Evolutionary conservation across 2,329 filamentous ascomycete species (phyloP).

Genomic region (Phialemonium atrogriseum): DNA sequence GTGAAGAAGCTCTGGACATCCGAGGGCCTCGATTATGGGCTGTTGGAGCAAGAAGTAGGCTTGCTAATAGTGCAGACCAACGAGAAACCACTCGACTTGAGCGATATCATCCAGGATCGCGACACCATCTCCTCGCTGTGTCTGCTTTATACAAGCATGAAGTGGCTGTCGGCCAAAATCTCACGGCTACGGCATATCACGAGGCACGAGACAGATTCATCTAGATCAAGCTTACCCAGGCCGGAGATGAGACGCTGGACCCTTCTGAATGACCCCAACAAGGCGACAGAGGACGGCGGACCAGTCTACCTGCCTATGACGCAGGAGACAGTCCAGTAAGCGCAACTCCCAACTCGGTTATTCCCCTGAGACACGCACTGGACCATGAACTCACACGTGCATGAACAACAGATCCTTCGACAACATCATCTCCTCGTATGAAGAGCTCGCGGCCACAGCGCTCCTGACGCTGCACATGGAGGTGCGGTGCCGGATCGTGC

Average conservation of each 20-base stretch:
- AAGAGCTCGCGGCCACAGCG: constrained; percentile 68
- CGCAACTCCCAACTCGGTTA: background rate
- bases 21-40: constrained; percentile 39
- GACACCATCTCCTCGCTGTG: constrained; percentile 81
- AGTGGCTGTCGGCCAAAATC: constrained; percentile 86
- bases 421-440: constrained; percentile 73
- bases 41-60: constrained; percentile 56
- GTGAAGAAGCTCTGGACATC: constrained; percentile 59
- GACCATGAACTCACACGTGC: too few species aligned
- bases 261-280: constrained; percentile 57
- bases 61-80: constrained; percentile 49
- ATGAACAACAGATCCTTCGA: constrained; percentile 85
- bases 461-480: constrained; percentile 85
- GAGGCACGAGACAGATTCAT: constrained; percentile 59
- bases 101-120: constrained; percentile 82
- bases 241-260: constrained; percentile 74
- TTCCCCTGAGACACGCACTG: constrained; percentile 6
- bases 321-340: constrained; percentile 71
- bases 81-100: constrained; percentile 57
- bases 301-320: constrained; percentile 83
- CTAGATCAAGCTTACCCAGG: constrained; percentile 42
- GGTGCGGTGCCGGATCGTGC: constrained; percentile 74
- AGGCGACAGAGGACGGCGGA: constrained; percentile 49
- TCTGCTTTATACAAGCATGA: constrained; percentile 93
- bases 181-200: constrained; percentile 77